A percentile compares a stretch with the other conserved stretches of the same genome.
These are phyloP conservation scores for Tuber umbilicatum DNA, from an alignment of 495 filamentous ascomycete species.

Conservation along the genomic window DNA sequence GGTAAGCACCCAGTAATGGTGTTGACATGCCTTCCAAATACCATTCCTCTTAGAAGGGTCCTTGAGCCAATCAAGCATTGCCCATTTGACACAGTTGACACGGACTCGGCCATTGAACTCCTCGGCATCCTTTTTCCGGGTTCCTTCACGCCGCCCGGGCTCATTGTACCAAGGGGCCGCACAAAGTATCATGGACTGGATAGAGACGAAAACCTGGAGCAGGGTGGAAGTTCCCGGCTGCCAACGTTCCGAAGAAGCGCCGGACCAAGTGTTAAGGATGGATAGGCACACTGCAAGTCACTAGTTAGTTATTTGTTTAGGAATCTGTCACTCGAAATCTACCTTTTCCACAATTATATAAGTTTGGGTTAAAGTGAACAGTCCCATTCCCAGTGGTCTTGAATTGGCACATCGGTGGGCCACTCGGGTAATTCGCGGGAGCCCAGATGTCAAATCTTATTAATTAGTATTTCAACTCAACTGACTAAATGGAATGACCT, in stretches of 20 bases:
- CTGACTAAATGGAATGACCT: conserved; percentile 8
- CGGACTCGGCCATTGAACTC: conserved; percentile 45
- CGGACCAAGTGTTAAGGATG: conserved; percentile 55
- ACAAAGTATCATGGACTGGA: conserved; percentile 58
- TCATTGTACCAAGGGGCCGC: conserved; percentile 56
- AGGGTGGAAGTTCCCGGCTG: conserved; percentile 51
- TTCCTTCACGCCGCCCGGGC: conserved; percentile 46
- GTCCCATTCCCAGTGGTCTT: conserved; percentile 48
- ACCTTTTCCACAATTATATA: conserved; percentile 53
- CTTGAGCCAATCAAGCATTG: conserved; percentile 49
- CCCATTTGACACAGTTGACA: conserved; percentile 45
- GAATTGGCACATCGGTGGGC: conserved; percentile 50
- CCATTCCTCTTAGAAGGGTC: conserved; percentile 25
- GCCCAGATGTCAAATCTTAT: conserved; percentile 52
- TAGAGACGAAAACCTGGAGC: conserved; percentile 55
- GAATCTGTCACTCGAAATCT: not conserved
- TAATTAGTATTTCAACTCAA: not conserved
- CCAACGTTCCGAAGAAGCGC: conserved; percentile 48
- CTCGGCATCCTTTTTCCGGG: conserved; percentile 31
- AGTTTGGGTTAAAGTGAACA: conserved; percentile 54
- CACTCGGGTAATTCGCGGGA: conserved; percentile 46
- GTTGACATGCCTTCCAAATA: conserved; percentile 21
- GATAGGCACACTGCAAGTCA: conserved; percentile 51
- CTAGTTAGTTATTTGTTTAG: not conserved
- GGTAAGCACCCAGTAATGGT: not conserved